Evolutionary conservation across 148 eudicot species (phyloP), one percentile per base, ranked within the genome.

Genomic region (Polygonum aviculare): DNA sequence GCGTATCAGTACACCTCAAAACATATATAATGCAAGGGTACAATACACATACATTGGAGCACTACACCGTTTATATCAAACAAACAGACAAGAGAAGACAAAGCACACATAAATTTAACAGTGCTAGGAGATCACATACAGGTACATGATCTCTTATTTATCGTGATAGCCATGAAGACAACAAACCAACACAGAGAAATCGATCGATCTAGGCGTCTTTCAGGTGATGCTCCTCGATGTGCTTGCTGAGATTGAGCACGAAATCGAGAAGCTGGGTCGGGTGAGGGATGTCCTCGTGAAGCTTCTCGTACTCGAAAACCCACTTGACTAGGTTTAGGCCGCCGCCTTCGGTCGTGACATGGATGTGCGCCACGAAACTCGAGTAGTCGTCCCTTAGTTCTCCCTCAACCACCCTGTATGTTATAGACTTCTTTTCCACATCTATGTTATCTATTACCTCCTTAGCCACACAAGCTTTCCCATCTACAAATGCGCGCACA

Each of bases 351-450:
- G 69, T 48, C 11, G 21, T 57, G 10, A 72, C 52, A 19, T 77
- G 60, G 59, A 77, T 51, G 26, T 8, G 54, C 31, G 54, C 4
- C 39, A n/a, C 1, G 16, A 77, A 70, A 59, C 31, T 71, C 52
- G 39, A 52, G 22, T 50, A 77, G 31, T 52, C 75, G 0, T 71
- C 31, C 15, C 9, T 26, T 10, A 77, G 21, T 21, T 77, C 75
- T 36, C 79, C 79, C 18, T 15, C 75, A 21, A 77, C 71, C 15
- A 77, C 35, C 4, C n/a, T 77, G 69, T 14, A 72, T 39, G 75
- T 54, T 3, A 77, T 55, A 0, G 44, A 39, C 69, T 71, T 77
- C 8, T 71, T 77, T 49, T 51, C 75, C 36, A 38, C 39, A 26
- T 77, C 69, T 21, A 77, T 71, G 40, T 8, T 44, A 19, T 77